Percentiles rank a stretch among this genome's conserved stretches.
These are phyloP conservation scores for Cystoderma amianthinum DNA, from an alignment of 768 basidiomycete species.

Conservation along the genomic window DNA sequence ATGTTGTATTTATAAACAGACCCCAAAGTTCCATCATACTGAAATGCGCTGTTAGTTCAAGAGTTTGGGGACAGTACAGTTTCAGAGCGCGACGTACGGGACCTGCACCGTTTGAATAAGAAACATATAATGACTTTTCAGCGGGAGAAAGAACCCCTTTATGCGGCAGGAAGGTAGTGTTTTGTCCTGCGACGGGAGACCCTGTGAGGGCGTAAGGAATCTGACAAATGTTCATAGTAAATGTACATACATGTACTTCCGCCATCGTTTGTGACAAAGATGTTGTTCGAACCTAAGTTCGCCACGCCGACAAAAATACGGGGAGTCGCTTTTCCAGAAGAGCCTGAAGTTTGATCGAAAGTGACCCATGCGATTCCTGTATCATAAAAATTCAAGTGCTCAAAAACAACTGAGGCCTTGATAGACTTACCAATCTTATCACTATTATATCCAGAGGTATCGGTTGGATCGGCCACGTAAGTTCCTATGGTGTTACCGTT, in stretches of 20 bases:
- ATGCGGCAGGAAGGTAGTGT: slow-evolving; percentile 53
- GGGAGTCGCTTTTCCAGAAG: slow-evolving; percentile 43
- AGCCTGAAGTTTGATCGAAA: slow-evolving; percentile 53
- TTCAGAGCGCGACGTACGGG: slow-evolving; percentile 26
- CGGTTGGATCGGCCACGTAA: slow-evolving; percentile 45
- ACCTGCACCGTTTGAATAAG: slow-evolving; percentile 57
- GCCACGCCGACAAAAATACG: slow-evolving; percentile 68
- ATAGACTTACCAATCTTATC: slow-evolving; percentile 24
- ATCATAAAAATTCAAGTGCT: slow-evolving; percentile 1
- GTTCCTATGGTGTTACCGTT: slow-evolving; percentile 26
- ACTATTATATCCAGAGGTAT: slow-evolving; percentile 37
- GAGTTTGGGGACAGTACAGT: background rate
- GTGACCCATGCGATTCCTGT: slow-evolving; percentile 55
- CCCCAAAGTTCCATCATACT: slow-evolving; percentile 52
- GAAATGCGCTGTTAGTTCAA: background rate
- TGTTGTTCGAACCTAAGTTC: slow-evolving; percentile 42
- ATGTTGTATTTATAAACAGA: slow-evolving; percentile 47
- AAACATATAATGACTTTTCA: slow-evolving; percentile 52
- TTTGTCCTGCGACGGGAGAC: slow-evolving; percentile 51
- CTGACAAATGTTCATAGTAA: background rate
- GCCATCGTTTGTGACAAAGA: slow-evolving; percentile 50
- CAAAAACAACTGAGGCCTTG: background rate
- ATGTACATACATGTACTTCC: slow-evolving; percentile 44
- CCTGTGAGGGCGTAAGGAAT: slow-evolving; percentile 23
- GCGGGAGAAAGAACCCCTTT: slow-evolving; percentile 57